Percentiles rank a stretch among this genome's conserved stretches.
Evolutionary conservation across 2,329 filamentous ascomycete species (phyloP).

Genomic region (Colletotrichum sp.): DNA sequence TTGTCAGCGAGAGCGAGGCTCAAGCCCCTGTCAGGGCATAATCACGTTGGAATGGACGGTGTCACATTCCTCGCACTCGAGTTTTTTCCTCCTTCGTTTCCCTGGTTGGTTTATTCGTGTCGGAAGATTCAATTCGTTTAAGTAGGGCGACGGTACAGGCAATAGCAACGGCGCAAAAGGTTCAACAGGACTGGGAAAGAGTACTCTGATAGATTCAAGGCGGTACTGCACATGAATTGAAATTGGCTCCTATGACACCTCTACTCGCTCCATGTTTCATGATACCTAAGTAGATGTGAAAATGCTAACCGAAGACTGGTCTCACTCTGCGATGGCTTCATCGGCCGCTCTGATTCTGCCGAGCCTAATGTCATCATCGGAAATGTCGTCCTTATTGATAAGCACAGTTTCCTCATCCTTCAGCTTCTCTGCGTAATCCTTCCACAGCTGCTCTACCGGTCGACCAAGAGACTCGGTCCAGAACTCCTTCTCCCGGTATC

Average conservation of each 20-base stretch:
- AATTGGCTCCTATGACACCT: background rate
- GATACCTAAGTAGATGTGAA: background rate
- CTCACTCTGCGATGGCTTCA: background rate
- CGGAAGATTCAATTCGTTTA: background rate
- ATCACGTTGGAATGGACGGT: background rate
- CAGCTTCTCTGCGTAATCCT: constrained; percentile 63
- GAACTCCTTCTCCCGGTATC: constrained; percentile 69
- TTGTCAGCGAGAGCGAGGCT: constrained; percentile 61
- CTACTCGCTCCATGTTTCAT: background rate
- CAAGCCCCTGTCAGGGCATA: constrained; percentile 35
- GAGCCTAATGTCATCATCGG: constrained; percentile 21
- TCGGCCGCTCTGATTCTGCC: constrained; percentile 10
- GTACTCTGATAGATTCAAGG: constrained; percentile 3
- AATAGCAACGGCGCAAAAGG: constrained; percentile 8
- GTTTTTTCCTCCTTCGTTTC: background rate
- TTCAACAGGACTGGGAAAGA: constrained; percentile 14
- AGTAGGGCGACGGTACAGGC: background rate
- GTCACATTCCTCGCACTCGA: background rate
- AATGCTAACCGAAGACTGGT: background rate
- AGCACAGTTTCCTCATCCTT: constrained; percentile 23
- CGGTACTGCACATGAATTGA: background rate
- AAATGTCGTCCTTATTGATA: constrained; percentile 26
- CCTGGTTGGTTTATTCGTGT: background rate
- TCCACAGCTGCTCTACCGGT: constrained; percentile 74
- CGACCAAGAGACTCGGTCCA: constrained; percentile 73